Evolutionary conservation across 768 basidiomycete genomes (phyloP), one percentile per base, ranked within the genome.

Genomic region (Podaxis rugospora): DNA sequence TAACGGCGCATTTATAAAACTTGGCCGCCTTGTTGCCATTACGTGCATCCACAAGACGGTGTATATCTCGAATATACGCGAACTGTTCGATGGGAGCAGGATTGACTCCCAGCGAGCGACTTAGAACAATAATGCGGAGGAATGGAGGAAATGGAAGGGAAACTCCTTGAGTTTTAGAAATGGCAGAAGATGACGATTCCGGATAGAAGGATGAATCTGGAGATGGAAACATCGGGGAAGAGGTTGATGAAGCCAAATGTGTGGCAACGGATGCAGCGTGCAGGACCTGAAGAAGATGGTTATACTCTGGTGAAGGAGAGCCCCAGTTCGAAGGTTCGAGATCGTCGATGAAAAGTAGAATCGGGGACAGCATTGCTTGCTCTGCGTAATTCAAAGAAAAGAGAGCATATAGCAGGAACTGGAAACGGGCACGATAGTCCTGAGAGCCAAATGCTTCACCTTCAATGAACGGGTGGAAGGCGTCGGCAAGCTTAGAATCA

Each of bases 111-210:
- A 58, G 21, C 49, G 57, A 58, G 23, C 57, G 57, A n/a, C 49
- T 58, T 5, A 58, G 36, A 18, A 58, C 49, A 16, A 58, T n/a
- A 36, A 51, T 58, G n/a, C 57, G 57, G 28, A 58, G 57, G 47
- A 58, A 58, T 6, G 57, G 37, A 16, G 57, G 57, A 25, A 51
- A 51, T 7, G 57, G 47, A 18, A 51, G 37, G 23, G 57, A 58
- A 16, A 9, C 27, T 11, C 47, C 23, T 6, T 6, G 57, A 16
- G 23, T 4, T 37, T 16, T 39, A n/a, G 47, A 6, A 28, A n/a
- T 25, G 42, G 7, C 51, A 25, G 37, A 51, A 57, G 21, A 11
- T 23, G 57, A 27, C 6, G 44, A 35, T 10, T 16, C 32, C 2
- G 56, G 28, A 5, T 25, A 37, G 39, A 13, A 14, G 2, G 35